A percentile compares a stretch with the other conserved stretches of the same genome.
These are phyloP conservation scores for Dicorynia guianensis DNA, from an alignment of 306 rosid genomes.

Conservation along the genomic window DNA sequence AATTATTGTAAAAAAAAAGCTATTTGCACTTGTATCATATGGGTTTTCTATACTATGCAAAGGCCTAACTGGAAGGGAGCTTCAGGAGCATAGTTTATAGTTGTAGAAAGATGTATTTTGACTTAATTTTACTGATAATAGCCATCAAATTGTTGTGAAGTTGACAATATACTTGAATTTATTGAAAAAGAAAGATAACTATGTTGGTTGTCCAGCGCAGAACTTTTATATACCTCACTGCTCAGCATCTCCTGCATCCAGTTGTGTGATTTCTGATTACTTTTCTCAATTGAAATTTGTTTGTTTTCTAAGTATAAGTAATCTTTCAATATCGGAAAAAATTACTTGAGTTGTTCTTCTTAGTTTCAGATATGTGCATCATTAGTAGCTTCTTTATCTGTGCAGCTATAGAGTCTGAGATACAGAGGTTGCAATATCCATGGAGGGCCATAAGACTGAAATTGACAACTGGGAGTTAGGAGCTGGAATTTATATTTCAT, in stretches of 20 bases:
- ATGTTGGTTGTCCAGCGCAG: neutral
- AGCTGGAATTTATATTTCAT: slow-evolving; percentile 90
- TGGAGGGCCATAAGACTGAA: slow-evolving; percentile 94
- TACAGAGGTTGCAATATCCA: slow-evolving; percentile 83
- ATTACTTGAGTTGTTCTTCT: slow-evolving; percentile 8
- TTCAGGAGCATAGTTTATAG: neutral
- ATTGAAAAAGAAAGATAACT: slow-evolving; percentile 6
- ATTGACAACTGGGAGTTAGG: slow-evolving; percentile 98
- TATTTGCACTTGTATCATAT: no score
- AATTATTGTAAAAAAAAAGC: no score
- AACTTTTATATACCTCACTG: neutral
- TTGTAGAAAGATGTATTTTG: neutral
- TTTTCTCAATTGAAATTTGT: slow-evolving; percentile 14
- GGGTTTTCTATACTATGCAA: no score
- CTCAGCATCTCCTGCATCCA: slow-evolving; percentile 5
- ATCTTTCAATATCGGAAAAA: slow-evolving; percentile 21
- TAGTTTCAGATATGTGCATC: slow-evolving; percentile 23
- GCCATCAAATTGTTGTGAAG: neutral
- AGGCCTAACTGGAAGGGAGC: neutral
- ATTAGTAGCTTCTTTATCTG: slow-evolving; percentile 35
- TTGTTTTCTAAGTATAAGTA: neutral
- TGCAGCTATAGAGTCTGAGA: slow-evolving; percentile 80
- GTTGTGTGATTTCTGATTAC: neutral
- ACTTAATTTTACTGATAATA: neutral
- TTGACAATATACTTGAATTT: neutral